These are phyloP conservation scores for Ceratorhiza oryzae-sativae DNA, from an alignment of 1,284 basidiomycete species.

Conservation along the genomic window DNA sequence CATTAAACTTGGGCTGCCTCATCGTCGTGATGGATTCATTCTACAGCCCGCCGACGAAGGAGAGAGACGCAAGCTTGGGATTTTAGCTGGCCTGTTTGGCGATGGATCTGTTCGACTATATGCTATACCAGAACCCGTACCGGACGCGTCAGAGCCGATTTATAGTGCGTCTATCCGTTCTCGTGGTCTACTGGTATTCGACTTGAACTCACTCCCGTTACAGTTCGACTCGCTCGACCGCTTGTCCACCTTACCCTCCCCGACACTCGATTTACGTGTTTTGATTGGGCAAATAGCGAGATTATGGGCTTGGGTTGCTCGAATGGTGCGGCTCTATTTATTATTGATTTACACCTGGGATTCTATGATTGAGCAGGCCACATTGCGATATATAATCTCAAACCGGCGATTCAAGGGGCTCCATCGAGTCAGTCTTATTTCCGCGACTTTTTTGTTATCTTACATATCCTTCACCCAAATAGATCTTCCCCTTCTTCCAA, in stretches of 20 bases:
- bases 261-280: conserved; percentile 71
- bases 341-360: background rate
- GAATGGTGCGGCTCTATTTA: conserved; percentile 63
- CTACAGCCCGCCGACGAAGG: conserved; percentile 33
- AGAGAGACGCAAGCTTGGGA: conserved; percentile 71
- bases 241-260: conserved; percentile 72
- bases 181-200: background rate
- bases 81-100: conserved; percentile 81
- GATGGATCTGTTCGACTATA: conserved; percentile 83
- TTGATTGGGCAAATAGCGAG: conserved; percentile 89
- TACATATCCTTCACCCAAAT: background rate
- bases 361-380: conserved; percentile 58
- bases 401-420: conserved; percentile 42
- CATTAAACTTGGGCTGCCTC: conserved; percentile 29
- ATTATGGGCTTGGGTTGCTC: conserved; percentile 79
- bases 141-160: conserved; percentile 43
- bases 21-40: background rate
- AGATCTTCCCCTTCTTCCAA: conserved; percentile 59
- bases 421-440: background rate
- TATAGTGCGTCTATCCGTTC: conserved; percentile 45
- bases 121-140: conserved; percentile 73
- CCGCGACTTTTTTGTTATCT: background rate
- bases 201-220: conserved; percentile 48
- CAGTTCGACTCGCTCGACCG: conserved; percentile 69
- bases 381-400: conserved; percentile 77